Evolutionary conservation across 305 asterid species (phyloP), one percentile per base, ranked within the genome.

Genomic region (Fraxinus baroniana): DNA sequence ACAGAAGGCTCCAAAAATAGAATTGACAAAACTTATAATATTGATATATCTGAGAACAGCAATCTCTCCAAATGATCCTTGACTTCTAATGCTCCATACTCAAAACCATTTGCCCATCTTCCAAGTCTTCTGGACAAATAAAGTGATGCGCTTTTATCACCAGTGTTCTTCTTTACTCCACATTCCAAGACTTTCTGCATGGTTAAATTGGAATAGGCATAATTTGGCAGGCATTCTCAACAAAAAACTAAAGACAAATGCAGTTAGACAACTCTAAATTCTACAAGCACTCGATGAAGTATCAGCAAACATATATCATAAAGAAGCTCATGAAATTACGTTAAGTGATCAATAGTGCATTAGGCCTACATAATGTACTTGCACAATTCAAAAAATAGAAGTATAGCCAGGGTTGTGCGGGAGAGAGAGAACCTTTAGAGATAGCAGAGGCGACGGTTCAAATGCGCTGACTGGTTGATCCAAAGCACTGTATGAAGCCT

Each of bases 401-500:
- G 55, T 36, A 20, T 36, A 32, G 33, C 28, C 24, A 28, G 57
- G 9, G 60, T 78, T 7, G 9, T 64, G 15, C 7, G 4, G 18
- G 52, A 35, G 36, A 60, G 36, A 60, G 62, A 36, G 79, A 49
- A 97, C 99, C 99, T 95, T 93, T 33, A 97, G 87, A 81, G 92
- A 83, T 70, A 97, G 79, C 85, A 97, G 90, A 74, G 99, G 98
- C 20, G 99, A 97, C 36, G 98, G 89, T 85, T 92, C 98, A 26
- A 95, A 93, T 32, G 90, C 96, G 86, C 97, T 93, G 89, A 94
- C 87, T 46, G 99, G 98, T 87, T 91, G 97, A 92, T 97, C 98
- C 87, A 97, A 84, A 83, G 99, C 99, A 95, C 98, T 89, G 87
- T 97, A 97, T 68, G 97, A 93, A 79, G 94, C 95, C 90, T 97